Evolutionary conservation across 306 rosid species (phyloP).

Genomic region (Astragalus membranaceus): DNA sequence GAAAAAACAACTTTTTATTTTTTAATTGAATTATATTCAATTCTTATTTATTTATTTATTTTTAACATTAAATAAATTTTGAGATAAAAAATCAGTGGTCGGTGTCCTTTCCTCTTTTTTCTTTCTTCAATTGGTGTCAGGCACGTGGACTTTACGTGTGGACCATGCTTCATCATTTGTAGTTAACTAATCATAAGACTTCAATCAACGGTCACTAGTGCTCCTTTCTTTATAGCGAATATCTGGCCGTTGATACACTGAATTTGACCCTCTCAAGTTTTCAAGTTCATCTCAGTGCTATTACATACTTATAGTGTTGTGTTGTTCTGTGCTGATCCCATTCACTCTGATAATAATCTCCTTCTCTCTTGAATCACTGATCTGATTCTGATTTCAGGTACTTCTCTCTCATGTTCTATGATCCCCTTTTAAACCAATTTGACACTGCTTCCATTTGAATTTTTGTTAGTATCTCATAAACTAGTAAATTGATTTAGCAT

Average conservation of each 20-base stretch:
- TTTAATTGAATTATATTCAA: no score
- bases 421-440: background rate
- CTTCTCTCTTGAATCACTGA: background rate
- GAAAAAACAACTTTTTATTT: no score
- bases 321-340: background rate
- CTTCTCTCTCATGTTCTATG: background rate
- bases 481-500: background rate
- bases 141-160: conserved; percentile 13
- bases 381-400: conserved; percentile 28
- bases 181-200: background rate
- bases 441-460: background rate
- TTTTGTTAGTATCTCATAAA: background rate
- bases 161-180: background rate
- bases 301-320: background rate
- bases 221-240: background rate
- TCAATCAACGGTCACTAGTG: conserved; percentile 15
- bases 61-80: no score
- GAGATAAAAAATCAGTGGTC: background rate
- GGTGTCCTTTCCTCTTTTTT: background rate
- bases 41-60: no score
- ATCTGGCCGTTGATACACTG: conserved; percentile 4
- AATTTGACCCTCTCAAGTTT: background rate
- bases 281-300: background rate
- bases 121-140: background rate
- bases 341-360: background rate